phyloP scores from a whole-genome alignment of 2,329 filamentous ascomycete genomes.

The Thermothelomyces thermophilus region DNA sequence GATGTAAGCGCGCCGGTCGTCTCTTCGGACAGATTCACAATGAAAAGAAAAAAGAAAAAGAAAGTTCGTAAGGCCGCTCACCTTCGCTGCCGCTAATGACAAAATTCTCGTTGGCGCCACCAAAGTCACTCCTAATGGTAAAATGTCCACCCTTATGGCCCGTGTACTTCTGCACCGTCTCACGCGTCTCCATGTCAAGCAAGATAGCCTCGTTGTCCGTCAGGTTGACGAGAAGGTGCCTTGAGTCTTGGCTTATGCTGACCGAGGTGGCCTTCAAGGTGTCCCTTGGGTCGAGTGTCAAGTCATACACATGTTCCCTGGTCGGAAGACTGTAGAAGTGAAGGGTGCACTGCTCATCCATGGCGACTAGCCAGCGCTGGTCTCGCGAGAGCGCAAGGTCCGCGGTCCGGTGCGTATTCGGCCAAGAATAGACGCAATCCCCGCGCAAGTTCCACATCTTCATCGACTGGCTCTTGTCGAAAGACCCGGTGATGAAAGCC shows the following conservation, averaged over 20 bases:
- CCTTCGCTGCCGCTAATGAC: slow-evolving; percentile 88
- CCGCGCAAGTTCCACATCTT: slow-evolving; percentile 65
- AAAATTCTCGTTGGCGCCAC: slow-evolving; percentile 86
- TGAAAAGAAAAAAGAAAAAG: too few species aligned
- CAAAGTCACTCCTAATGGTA: slow-evolving; percentile 77
- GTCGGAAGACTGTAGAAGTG: slow-evolving; percentile 78
- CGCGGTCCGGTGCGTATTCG: slow-evolving; percentile 66
- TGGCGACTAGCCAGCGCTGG: slow-evolving; percentile 71
- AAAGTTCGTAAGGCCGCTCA: slow-evolving; percentile 35
- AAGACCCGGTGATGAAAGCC: slow-evolving; percentile 71
- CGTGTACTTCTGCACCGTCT: slow-evolving; percentile 65
- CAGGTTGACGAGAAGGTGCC: slow-evolving; percentile 74
- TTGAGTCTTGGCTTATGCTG: slow-evolving; percentile 73
- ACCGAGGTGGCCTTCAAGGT: slow-evolving; percentile 77
- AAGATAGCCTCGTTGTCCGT: slow-evolving; percentile 70
- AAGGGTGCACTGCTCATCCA: slow-evolving; percentile 63
- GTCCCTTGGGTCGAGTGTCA: slow-evolving; percentile 61
- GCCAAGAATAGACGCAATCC: slow-evolving; percentile 58
- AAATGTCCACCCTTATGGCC: slow-evolving; percentile 70
- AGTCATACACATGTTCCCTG: slow-evolving; percentile 66
- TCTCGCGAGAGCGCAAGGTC: slow-evolving; percentile 79
- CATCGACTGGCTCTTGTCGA: slow-evolving; percentile 61
- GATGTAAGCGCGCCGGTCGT: too few species aligned
- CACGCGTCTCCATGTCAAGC: slow-evolving; percentile 67
- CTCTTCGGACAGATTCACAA: too few species aligned